phyloP scores from a whole-genome alignment of 1,284 basidiomycete species.

The Waitea zeae region DNA sequence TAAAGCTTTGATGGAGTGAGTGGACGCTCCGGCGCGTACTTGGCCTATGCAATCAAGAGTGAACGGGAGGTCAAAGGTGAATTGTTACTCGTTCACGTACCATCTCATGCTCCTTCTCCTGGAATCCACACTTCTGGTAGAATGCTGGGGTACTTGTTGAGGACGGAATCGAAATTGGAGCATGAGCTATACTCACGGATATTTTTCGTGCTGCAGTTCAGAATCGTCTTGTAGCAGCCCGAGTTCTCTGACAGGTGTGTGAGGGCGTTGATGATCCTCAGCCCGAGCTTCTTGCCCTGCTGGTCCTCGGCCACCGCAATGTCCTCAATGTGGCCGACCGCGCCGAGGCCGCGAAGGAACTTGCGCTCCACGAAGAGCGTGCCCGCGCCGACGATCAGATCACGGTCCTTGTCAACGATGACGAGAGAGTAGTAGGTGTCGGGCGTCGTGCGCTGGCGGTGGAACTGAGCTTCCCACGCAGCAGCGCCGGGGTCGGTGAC shows the following conservation, averaged over 20 bases:
- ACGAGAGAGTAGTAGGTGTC: slow-evolving; percentile 76
- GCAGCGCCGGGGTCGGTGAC: slow-evolving; percentile 62
- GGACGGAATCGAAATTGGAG: slow-evolving; percentile 9
- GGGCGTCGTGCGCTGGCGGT: slow-evolving; percentile 31
- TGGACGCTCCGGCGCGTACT: slow-evolving; percentile 28
- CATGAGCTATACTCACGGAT: too few species aligned
- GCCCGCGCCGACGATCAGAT: slow-evolving; percentile 75
- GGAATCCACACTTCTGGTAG: slow-evolving; percentile 91
- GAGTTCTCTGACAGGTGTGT: slow-evolving; percentile 59
- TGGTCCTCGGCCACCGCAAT: slow-evolving; percentile 80
- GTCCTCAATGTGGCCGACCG: slow-evolving; percentile 93
- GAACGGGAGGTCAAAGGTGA: slow-evolving; percentile 4
- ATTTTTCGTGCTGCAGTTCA: slow-evolving; percentile 88
- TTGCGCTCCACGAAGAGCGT: slow-evolving; percentile 84
- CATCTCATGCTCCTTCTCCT: slow-evolving; percentile 85
- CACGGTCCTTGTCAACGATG: slow-evolving; percentile 57
- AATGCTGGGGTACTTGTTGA: slow-evolving; percentile 73
- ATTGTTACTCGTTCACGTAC: slow-evolving; percentile 18
- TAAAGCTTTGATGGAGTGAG: slow-evolving; percentile 17
- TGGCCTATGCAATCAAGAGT: slow-evolving; percentile 22
- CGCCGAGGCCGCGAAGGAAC: slow-evolving; percentile 69
- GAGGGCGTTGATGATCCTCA: slow-evolving; percentile 75
- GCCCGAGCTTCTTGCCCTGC: slow-evolving; percentile 84
- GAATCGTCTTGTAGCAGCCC: slow-evolving; percentile 90
- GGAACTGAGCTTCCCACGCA: slow-evolving; percentile 56